Base-by-base conservation (phyloP, 2,329 filamentous ascomycete species). In the Xylariaceae sp. region DNA sequence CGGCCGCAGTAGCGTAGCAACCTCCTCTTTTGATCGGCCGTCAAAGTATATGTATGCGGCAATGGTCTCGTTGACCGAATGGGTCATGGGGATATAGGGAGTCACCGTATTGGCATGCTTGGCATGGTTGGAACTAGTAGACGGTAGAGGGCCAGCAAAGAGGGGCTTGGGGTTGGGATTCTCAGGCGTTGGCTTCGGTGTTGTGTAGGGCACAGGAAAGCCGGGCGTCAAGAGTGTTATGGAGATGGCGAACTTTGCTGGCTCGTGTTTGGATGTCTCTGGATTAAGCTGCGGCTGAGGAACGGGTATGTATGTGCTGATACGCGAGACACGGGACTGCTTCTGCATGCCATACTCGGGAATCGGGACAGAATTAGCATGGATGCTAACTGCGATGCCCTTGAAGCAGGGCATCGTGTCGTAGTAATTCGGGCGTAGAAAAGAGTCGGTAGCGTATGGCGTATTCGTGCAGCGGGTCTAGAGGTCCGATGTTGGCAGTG, bases 21-120 rank as follows among this genome's bases (percentile, higher is more conserved):
- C 95, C 74, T 99, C 94, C 70, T 99, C 94, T 71, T 99, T 99
- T 57, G 83, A 82, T 59, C 94, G 81, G 19, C 94, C 94, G 72
- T 99, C 94, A 68, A 99, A 99, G 75, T 99, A 99, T 64, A 99
- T 97, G 72, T 99, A 99, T 39, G 92, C 94, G 34, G 94, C 94
- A 65, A 99, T 92, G 11, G 94, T 99, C 75, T 99, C 94, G 72
- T 96, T 96, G 54, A 90, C 87, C 34, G 89, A 95, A 58, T 88
- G 86, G 26, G 94, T 97, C 74, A 96, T 84, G 51, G 94, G 89
- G 60, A 92, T 87, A 73, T 99, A 99, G 1, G 92, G 90, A 52
- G 81, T 84, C 59, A 96, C 80, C n/a, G 78, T 72, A 61, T 80
- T 78, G 54, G 73, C 70, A 61, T 72, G 73, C 62, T 75, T 78